phyloP scores from a whole-genome alignment of 495 filamentous ascomycete genomes.

The Trichoderma reesei region DNA sequence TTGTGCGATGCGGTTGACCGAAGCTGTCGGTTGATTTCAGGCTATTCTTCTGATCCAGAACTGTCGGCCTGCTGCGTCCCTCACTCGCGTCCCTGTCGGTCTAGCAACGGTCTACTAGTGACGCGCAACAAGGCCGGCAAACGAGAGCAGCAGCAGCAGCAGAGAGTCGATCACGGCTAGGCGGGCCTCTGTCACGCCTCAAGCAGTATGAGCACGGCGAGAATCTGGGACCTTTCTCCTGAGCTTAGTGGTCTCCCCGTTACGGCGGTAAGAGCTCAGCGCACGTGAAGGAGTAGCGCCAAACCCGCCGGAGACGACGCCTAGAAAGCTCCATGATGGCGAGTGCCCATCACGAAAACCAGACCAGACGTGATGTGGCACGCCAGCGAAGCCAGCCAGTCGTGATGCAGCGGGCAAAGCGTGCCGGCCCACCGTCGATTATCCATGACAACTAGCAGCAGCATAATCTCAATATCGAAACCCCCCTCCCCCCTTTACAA shows the following conservation, averaged over 20 bases:
- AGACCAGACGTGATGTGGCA: background rate
- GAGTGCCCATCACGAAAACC: background rate
- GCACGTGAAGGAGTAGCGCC: background rate
- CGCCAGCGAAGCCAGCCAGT: background rate
- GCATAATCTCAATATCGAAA: background rate
- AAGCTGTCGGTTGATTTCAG: constrained; percentile 18
- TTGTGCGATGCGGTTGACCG: constrained; percentile 15
- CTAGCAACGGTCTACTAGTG: constrained; percentile 5
- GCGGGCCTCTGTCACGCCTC: background rate
- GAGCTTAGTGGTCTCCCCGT: background rate
- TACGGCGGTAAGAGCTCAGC: background rate
- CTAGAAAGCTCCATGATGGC: background rate
- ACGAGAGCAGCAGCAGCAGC: background rate
- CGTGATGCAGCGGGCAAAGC: constrained; percentile 1
- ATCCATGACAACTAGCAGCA: background rate
- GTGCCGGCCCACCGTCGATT: constrained; percentile 1
- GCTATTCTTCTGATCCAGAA: background rate
- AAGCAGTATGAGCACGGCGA: background rate
- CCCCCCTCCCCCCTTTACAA: background rate
- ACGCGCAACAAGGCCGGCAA: constrained; percentile 1
- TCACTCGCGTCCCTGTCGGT: background rate
- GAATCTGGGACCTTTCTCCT: background rate
- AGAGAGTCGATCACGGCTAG: background rate
- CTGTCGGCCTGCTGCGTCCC: background rate
- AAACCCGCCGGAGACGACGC: background rate